Base-by-base conservation (phyloP, 768 basidiomycete genomes). In the Clathrus columnatus region DNA sequence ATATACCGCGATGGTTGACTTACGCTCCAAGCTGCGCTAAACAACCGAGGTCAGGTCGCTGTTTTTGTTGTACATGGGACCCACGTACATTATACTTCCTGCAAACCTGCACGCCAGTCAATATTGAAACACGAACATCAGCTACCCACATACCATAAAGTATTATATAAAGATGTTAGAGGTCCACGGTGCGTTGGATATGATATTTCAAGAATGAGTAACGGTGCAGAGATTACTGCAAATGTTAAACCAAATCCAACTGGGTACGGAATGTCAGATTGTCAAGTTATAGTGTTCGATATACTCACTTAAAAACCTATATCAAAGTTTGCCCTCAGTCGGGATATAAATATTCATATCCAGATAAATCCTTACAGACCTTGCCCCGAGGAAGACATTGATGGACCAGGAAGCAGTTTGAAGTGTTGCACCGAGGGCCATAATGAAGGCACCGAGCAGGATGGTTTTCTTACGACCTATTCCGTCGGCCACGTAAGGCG, bases 121-220 rank as follows among this genome's bases (percentile, higher is more conserved):
- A 36, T 14, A 2, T 36, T 11, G 36, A 61, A 58, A 30, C 4
- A 14, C 14, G 4, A 23, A 28, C 14, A 16, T 47, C 26, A 14
- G 17, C 11, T 4, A 14, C 10, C 10, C 20, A 62, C 36, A 54
- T 80, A 82, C 70, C 80, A 85, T 56, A 78, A 81, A 0, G 81
- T 72, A 65, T 83, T 83, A 70, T 81, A 83, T 1, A 82, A 68
- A 1, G 81, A 81, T 8, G 82, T 83, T 18, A 87, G 63, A 6
- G 77, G 75, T 1, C 79, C 81, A 48, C 85, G 80, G 68, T 85
- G 84, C 51, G 81, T 83, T 0, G 84, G 84, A 67, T 84, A 81
- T 0, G 83, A 76, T 7, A 86, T 71, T 64, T 87, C 84, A 73
- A 75, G 72, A 60, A 85, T 77, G 42, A 85, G 70, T 11, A 83